Evolutionary conservation across 2,329 filamentous ascomycete genomes (phyloP).

Genomic region (Fusarium subtropicale): DNA sequence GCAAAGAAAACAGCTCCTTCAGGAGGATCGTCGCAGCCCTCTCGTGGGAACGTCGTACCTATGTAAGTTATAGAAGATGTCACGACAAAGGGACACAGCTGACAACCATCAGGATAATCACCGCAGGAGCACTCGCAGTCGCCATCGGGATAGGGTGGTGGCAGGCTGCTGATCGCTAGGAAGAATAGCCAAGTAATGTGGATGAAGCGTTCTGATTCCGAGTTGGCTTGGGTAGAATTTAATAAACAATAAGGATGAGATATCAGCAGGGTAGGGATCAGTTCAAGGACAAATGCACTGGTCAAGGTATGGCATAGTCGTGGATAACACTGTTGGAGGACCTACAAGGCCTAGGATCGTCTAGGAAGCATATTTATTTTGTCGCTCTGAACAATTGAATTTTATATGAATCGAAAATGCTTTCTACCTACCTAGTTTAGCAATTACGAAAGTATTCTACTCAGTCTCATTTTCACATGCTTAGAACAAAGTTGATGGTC

Average conservation of each 20-base stretch:
- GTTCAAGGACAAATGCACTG: slow-evolving; percentile 14
- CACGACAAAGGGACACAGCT: slow-evolving; percentile 1
- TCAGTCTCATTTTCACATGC: not conserved
- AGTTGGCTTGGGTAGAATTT: slow-evolving; percentile 26
- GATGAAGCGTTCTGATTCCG: not conserved
- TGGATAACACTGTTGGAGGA: slow-evolving; percentile 6
- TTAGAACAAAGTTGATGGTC: not conserved
- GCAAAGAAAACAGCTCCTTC: slow-evolving; percentile 5
- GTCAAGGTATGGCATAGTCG: slow-evolving; percentile 9
- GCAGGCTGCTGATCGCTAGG: slow-evolving; percentile 37
- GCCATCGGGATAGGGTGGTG: slow-evolving; percentile 47
- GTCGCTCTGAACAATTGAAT: slow-evolving; percentile 2
- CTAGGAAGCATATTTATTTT: slow-evolving; percentile 30
- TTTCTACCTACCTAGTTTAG: not conserved
- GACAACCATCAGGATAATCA: slow-evolving; percentile 39
- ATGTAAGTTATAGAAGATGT: slow-evolving; percentile 29
- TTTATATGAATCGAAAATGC: not conserved
- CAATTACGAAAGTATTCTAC: not conserved
- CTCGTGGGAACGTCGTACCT: slow-evolving; percentile 30
- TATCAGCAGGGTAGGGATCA: slow-evolving; percentile 3
- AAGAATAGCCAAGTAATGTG: not conserved
- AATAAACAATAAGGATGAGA: slow-evolving; percentile 5
- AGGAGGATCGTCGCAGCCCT: slow-evolving; percentile 20
- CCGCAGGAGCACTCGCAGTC: slow-evolving; percentile 43
- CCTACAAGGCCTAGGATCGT: slow-evolving; percentile 23